These are phyloP conservation scores for Rosa persica DNA, from an alignment of 306 rosid genomes.

Conservation along the genomic window DNA sequence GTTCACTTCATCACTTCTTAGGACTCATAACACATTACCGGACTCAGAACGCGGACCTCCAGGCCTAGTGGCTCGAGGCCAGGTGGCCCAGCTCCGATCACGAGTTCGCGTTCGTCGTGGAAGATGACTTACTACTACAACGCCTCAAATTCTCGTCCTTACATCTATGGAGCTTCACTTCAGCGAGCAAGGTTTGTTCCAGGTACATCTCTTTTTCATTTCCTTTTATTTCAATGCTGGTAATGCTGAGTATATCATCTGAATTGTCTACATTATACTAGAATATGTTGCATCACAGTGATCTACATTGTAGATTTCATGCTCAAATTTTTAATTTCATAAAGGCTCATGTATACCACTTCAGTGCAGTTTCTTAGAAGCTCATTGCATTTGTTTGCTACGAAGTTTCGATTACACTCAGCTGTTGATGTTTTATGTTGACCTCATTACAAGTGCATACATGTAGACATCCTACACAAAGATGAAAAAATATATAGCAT, in stretches of 20 bases:
- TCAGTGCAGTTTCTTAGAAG: no score
- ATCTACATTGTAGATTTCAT: no score
- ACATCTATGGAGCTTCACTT: constrained; percentile 72
- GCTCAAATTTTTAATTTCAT: no score
- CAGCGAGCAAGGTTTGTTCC: constrained; percentile 98
- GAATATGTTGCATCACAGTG: no score
- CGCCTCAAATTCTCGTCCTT: constrained; percentile 71
- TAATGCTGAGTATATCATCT: not conserved
- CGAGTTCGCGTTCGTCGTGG: constrained; percentile 79
- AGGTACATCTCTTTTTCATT: constrained; percentile 47
- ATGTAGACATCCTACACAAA: not conserved
- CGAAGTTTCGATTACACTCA: no score
- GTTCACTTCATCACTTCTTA: no score
- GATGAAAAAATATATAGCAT: no score
- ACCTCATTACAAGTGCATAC: not conserved
- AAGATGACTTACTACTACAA: constrained; percentile 82
- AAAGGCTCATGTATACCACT: no score
- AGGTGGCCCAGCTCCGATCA: constrained; percentile 90
- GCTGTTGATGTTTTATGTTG: no score
- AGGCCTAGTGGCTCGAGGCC: constrained; percentile 95
- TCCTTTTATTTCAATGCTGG: no score
- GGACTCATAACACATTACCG: no score
- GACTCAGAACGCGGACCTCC: constrained; percentile 73
- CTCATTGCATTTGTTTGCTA: no score
- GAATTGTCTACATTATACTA: not conserved